Conservation (phyloP, 164 flowering plant species). For the Umbellularia californica region DNA sequence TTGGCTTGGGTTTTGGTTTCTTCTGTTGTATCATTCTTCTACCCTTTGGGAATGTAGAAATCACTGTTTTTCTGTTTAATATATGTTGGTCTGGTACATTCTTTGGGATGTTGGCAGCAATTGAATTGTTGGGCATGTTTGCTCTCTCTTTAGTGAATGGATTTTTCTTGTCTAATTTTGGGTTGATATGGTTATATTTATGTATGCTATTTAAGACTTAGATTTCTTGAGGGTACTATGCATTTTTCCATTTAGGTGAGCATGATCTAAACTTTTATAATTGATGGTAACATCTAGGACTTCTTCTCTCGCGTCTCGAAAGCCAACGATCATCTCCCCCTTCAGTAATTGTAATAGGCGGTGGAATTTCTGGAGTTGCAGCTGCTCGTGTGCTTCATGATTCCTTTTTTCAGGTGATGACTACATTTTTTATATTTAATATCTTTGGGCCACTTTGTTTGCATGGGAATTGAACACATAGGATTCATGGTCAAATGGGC, state of each 20-base stretch:
- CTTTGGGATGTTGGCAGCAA: background rate
- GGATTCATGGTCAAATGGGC: too few species aligned
- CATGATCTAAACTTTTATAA: background rate
- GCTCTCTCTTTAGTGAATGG: too few species aligned
- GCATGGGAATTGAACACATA: background rate
- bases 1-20: background rate
- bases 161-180: too few species aligned
- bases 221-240: background rate
- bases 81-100: background rate
- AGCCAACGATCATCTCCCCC: conserved; percentile 38
- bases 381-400: conserved; percentile 68
- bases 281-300: conserved; percentile 28
- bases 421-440: background rate
- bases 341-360: conserved; percentile 87
- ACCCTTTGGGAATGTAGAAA: background rate
- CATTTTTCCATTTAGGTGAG: background rate
- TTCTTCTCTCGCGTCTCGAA: conserved; percentile 32
- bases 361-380: conserved; percentile 84
- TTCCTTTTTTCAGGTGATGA: conserved; percentile 70
- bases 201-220: background rate
- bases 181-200: background rate
- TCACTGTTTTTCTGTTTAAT: background rate
- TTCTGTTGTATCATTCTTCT: background rate
- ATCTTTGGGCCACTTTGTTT: background rate
- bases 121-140: background rate